Evolutionary conservation across 768 basidiomycete genomes (phyloP).

Genomic region (Hericium rajendrae): DNA sequence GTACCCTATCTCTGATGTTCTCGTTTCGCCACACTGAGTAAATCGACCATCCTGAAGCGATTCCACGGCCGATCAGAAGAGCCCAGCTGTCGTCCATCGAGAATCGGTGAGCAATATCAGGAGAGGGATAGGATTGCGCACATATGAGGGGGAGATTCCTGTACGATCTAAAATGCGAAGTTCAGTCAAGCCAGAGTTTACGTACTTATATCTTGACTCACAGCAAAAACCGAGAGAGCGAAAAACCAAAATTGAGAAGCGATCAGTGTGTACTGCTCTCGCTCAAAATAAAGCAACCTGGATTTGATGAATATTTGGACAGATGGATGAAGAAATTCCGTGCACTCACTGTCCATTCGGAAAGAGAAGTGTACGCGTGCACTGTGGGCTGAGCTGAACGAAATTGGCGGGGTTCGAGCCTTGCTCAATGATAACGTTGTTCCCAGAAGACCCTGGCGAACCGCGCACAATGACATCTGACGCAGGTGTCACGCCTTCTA

Average conservation of each 20-base stretch:
- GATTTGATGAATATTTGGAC: too few relatives aligned
- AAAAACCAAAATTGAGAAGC: constrained; percentile 13
- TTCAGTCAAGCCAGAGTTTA: background rate
- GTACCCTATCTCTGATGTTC: constrained; percentile 24
- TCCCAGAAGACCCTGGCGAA: constrained; percentile 22
- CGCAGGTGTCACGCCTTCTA: too few relatives aligned
- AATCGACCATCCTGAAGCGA: constrained; percentile 40
- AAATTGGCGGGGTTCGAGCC: background rate
- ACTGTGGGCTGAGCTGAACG: constrained; percentile 2
- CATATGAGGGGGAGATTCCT: constrained; percentile 48
- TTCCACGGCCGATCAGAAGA: constrained; percentile 35
- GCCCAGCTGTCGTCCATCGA: constrained; percentile 28
- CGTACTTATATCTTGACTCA: background rate
- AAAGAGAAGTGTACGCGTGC: constrained; percentile 7
- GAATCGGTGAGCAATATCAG: background rate
- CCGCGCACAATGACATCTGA: too few relatives aligned
- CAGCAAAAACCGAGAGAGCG: constrained; percentile 13
- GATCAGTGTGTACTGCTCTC: constrained; percentile 10
- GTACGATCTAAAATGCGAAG: constrained; percentile 23
- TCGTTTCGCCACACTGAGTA: constrained; percentile 41
- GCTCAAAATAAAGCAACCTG: constrained; percentile 5
- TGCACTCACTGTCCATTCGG: too few relatives aligned
- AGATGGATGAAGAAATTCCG: too few relatives aligned
- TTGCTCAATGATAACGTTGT: background rate
- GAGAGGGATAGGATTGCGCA: constrained; percentile 16